These are phyloP conservation scores for Discostella stelligera DNA, from an alignment of 352 stramenopile species.

Conservation along the genomic window DNA sequence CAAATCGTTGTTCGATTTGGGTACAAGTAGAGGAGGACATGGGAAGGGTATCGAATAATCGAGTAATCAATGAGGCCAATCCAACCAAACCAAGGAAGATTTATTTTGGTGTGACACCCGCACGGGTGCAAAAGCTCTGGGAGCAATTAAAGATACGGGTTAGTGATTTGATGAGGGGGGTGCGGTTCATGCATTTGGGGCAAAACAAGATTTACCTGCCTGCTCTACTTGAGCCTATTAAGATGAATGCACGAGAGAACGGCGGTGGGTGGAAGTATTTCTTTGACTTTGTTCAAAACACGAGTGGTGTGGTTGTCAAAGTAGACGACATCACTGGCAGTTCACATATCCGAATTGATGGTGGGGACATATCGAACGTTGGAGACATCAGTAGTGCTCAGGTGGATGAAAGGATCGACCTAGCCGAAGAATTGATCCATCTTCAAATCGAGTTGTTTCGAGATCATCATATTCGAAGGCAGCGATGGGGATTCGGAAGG, in stretches of 20 bases:
- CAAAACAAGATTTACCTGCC: constrained; percentile 67
- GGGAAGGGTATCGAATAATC: constrained; percentile 67
- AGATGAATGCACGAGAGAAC: constrained; percentile 38
- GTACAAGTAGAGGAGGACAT: constrained; percentile 76
- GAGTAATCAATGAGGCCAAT: constrained; percentile 55
- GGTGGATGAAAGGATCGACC: constrained; percentile 50
- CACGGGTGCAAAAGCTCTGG: constrained; percentile 63
- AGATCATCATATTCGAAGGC: constrained; percentile 71
- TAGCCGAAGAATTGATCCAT: constrained; percentile 74
- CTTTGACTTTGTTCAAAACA: constrained; percentile 75
- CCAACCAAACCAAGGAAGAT: constrained; percentile 62
- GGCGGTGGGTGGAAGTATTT: constrained; percentile 57
- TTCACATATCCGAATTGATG: constrained; percentile 74
- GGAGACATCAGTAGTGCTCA: constrained; percentile 5
- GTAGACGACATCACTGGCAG: constrained; percentile 71
- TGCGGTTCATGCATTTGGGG: constrained; percentile 75
- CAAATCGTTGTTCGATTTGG: constrained; percentile 76
- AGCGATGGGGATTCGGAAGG: constrained; percentile 78
- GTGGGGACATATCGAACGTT: constrained; percentile 14
- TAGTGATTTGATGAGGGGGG: constrained; percentile 60
- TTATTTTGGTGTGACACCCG: constrained; percentile 73
- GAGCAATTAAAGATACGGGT: constrained; percentile 53
- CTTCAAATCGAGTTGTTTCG: constrained; percentile 78
- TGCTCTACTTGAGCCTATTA: constrained; percentile 53
- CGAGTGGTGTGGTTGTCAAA: constrained; percentile 53